Evolutionary conservation across 2,329 filamentous ascomycete genomes (phyloP).

Genomic region (Phyllosticta citribraziliensis): DNA sequence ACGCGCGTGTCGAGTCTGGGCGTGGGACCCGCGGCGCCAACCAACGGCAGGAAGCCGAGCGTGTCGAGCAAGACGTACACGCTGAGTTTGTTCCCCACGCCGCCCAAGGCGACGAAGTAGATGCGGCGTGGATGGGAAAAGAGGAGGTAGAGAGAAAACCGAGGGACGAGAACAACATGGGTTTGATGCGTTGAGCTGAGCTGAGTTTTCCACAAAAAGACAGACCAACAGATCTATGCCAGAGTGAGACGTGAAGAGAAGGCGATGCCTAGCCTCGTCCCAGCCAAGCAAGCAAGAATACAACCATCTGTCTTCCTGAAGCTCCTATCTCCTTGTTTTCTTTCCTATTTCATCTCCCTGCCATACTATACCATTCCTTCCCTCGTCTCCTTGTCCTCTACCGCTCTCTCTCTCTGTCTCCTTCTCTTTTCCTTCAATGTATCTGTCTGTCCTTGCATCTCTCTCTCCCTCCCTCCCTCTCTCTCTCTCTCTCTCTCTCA

Average conservation of each 20-base stretch:
- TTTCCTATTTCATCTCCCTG: too few relatives aligned
- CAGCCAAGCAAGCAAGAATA: background rate
- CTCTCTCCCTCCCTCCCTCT: too few relatives aligned
- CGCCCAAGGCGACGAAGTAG: slow-evolving; percentile 15
- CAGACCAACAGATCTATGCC: background rate
- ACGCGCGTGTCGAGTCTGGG: slow-evolving; percentile 1
- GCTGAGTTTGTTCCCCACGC: slow-evolving; percentile 26
- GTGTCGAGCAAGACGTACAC: slow-evolving; percentile 7
- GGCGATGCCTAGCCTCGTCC: background rate
- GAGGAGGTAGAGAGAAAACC: background rate
- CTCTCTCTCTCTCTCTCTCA: background rate
- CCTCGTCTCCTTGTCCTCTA: background rate
- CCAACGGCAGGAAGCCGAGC: background rate
- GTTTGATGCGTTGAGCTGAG: background rate
- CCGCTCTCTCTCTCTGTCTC: background rate
- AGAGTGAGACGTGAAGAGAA: background rate
- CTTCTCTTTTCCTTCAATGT: background rate
- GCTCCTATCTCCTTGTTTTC: too few relatives aligned
- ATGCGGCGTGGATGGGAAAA: background rate
- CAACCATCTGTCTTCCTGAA: too few relatives aligned
- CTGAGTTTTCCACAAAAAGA: background rate
- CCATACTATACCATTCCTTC: background rate
- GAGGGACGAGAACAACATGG: background rate
- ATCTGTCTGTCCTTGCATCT: background rate
- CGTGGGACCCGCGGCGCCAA: background rate